Evolutionary conservation across 805 yeast genomes (phyloP).

Genomic region (Brettanomyces naardenensis): DNA sequence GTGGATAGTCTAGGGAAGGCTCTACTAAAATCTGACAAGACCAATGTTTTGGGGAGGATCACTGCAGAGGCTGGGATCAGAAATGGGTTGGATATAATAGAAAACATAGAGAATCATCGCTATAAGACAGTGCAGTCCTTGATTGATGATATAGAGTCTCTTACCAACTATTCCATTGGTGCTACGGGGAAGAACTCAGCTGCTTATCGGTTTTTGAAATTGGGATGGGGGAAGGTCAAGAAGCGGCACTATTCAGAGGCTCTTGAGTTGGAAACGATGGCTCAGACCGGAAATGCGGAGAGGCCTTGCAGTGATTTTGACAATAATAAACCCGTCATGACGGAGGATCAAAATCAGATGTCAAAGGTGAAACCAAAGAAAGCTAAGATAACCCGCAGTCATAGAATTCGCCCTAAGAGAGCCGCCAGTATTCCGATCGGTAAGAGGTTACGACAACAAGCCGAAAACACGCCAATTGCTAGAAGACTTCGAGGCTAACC

Average conservation of each 20-base stretch:
- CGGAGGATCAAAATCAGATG: background rate
- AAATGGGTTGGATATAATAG: slow-evolving; percentile 15
- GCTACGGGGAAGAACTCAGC: background rate
- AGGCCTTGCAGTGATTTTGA: background rate
- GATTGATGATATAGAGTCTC: slow-evolving; percentile 23
- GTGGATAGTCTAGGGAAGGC: background rate
- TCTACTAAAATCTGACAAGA: background rate
- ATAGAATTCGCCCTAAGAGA: no score
- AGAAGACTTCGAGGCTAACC: background rate
- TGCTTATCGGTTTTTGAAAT: slow-evolving; percentile 6
- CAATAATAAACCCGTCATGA: background rate
- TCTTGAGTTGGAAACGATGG: slow-evolving; percentile 4
- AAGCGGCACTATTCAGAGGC: slow-evolving; percentile 7
- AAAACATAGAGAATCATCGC: slow-evolving; percentile 17
- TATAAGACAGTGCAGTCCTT: slow-evolving; percentile 24
- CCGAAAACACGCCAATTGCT: no score
- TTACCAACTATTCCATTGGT: slow-evolving; percentile 17
- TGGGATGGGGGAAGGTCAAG: slow-evolving; percentile 12
- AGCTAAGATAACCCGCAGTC: no score
- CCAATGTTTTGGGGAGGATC: background rate
- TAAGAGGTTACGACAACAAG: no score
- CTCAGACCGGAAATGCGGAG: background rate
- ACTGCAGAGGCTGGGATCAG: background rate
- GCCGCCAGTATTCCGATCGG: no score
- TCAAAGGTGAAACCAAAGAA: background rate